Evolutionary conservation across 2,329 filamentous ascomycete species (phyloP), one percentile per base, ranked within the genome.

Genomic region (Scedosporium dehoogii): DNA sequence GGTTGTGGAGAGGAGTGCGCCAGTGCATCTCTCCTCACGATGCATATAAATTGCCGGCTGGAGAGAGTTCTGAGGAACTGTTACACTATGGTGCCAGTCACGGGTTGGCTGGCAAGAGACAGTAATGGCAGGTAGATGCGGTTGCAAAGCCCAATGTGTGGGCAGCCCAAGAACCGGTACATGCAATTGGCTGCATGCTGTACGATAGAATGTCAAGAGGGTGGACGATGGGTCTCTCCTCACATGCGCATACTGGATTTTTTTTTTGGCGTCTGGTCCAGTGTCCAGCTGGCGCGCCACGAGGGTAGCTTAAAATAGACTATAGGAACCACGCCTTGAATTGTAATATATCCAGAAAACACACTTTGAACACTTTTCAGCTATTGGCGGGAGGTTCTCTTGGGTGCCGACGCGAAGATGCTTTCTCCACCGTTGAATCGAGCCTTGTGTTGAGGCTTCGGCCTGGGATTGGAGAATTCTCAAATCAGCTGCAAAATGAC

Each of bases 381-480:
- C 51, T 14, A 55, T 55, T 55, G 51, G 51, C 6, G 51, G 21
- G 12, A 55, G 23, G 51, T 55, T 38, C 6, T 23, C 51, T 55
- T 25, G 21, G 51, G 23, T 14, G 18, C 6, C 41, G 16, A 14
- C 12, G 41, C 10, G 27, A 25, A 51, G 5, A 38, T 42, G 44
- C 58, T 23, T 23, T 14, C 18, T 6, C n/a, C 42, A 53, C 60
- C 48, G n/a, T 23, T 57, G 48, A 46, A 25, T 12, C 25, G 18
- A 53, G 33, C 60, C 59, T 61, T 61, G 60, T 61, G 60, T 33
- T 16, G 60, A 38, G 33, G 27, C 56, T 23, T 9, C 29, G 51
- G 25, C 33, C 60, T 57, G 51, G 51, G 51, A 61, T 61, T 61
- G 60, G 60, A 53, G 60, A 51, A 61, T 29, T 55, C 10, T 55